A percentile compares a stretch with the other conserved stretches of the same genome.
Conservation (phyloP, 2,329 filamentous ascomycete genomes). For the Malbranchea zuffiana region DNA sequence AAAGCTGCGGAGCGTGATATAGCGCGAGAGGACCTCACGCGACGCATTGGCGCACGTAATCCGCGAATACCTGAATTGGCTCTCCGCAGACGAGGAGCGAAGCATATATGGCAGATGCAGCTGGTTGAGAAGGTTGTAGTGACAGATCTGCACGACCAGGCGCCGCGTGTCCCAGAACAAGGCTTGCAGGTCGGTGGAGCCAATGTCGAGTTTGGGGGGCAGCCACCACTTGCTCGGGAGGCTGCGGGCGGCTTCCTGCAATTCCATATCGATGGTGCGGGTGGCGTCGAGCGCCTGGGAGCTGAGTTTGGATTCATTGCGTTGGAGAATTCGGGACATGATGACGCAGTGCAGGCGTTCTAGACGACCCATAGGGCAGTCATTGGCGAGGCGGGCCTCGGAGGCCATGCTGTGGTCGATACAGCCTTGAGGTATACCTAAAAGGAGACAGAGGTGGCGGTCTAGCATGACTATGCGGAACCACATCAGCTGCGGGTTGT, state of each 20-base stretch:
- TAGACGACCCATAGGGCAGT: conserved; percentile 33
- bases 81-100: conserved; percentile 22
- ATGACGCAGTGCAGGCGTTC: conserved; percentile 38
- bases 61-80: conserved; percentile 40
- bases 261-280: conserved; percentile 35
- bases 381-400: conserved; percentile 22
- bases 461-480: conserved; percentile 31
- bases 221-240: conserved; percentile 42
- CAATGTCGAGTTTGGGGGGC: conserved; percentile 9
- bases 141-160: conserved; percentile 40
- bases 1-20: conserved; percentile 36
- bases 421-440: conserved; percentile 30
- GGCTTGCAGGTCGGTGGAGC: conserved; percentile 10
- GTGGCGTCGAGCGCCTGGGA: conserved; percentile 29
- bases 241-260: conserved; percentile 32
- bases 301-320: conserved; percentile 26
- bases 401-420: conserved; percentile 15
- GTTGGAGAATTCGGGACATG: conserved; percentile 38
- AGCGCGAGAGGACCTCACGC: conserved; percentile 42
- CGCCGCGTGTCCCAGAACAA: conserved; percentile 25
- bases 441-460: conserved; percentile 31
- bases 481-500: conserved; percentile 26
- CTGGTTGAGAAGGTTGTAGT: conserved; percentile 42
- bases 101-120: conserved; percentile 49
- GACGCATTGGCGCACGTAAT: conserved; percentile 41